Base-by-base conservation (phyloP, 2,329 filamentous ascomycete species). In the Colletotrichum sidae region DNA sequence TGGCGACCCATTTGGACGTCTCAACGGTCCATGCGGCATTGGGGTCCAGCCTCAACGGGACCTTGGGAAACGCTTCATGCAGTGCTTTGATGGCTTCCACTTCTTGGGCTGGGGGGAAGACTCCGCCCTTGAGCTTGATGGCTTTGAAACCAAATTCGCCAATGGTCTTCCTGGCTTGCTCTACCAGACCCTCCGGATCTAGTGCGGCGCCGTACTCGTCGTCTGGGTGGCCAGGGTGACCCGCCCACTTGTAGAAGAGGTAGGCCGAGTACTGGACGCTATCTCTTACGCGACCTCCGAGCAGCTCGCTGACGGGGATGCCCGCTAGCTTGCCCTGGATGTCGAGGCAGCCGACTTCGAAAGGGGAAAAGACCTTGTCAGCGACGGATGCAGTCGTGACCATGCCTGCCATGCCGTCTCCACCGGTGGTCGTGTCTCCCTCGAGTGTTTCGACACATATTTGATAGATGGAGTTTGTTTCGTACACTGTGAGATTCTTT, bases 391-490 rank as follows among this genome's bases (percentile, higher is more conserved):
- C 78, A 0, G 78, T 80, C 3, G 78, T 81, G 10, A 81, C 79
- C 78, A 81, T 77, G 37, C 72, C 76, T 0, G 86, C 83, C 49
- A 94, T 78, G 60, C 91, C 93, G 71, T 90, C 87, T 44, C 55
- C 92, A 11, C 67, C 92, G 50, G 85, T 89, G 2, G 58, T 60
- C 34, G 59, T 62, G 54, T 64, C 60, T 17, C 67, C 64, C 1
- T 90, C 90, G 0, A 80, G 73, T 0, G 92, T 91, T 59, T 94
- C 90, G 78, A 93, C 84, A 73, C 96, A 96, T 4, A 89, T 92
- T 68, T 93, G 90, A 78, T 94, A 95, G 70, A 95, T 86, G 71
- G 94, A 90, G 73, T 95, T 96, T 1, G 92, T 95, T 76, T 93
- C 92, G 42, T 76, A 74, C 1, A 77, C 68, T 2, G 75, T 68